phyloP scores from a whole-genome alignment of 2,329 filamentous ascomycete genomes.

The Arthrobotrys iridis region DNA sequence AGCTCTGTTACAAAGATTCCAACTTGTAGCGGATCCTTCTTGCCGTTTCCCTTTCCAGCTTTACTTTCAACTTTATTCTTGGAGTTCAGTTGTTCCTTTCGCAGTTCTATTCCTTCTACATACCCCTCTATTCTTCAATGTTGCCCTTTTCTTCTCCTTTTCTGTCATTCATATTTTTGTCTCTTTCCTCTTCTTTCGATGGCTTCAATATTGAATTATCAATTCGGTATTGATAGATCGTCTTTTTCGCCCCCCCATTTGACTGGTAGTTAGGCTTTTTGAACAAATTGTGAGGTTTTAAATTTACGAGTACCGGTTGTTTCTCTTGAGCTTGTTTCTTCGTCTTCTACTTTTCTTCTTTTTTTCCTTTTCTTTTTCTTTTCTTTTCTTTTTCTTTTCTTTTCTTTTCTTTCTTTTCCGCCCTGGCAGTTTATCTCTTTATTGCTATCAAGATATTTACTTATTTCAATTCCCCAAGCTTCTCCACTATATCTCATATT shows the following conservation, averaged over 20 bases:
- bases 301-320: conserved; percentile 2
- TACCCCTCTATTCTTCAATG: conserved; percentile 37
- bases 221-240: neutral
- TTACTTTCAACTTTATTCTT: conserved; percentile 44
- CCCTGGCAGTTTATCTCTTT: neutral
- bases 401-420: too few relatives aligned
- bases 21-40: conserved; percentile 52
- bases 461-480: neutral
- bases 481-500: neutral
- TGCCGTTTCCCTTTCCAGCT: conserved; percentile 40
- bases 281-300: conserved; percentile 33
- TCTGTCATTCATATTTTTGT: conserved; percentile 35
- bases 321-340: neutral
- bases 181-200: neutral
- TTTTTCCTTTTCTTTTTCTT: neutral
- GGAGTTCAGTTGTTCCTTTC: conserved; percentile 55
- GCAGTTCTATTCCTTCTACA: conserved; percentile 54
- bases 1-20: conserved; percentile 28
- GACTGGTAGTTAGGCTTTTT: neutral
- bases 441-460: conserved; percentile 7
- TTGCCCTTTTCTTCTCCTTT: conserved; percentile 41
- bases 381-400: too few relatives aligned
- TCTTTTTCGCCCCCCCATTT: neutral
- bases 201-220: neutral
- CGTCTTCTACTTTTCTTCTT: neutral